A percentile compares a stretch with the other conserved stretches of the same genome.
These are phyloP conservation scores for Phaeosphaeriaceae sp. DNA, from an alignment of 2,329 filamentous ascomycete species.

Conservation along the genomic window DNA sequence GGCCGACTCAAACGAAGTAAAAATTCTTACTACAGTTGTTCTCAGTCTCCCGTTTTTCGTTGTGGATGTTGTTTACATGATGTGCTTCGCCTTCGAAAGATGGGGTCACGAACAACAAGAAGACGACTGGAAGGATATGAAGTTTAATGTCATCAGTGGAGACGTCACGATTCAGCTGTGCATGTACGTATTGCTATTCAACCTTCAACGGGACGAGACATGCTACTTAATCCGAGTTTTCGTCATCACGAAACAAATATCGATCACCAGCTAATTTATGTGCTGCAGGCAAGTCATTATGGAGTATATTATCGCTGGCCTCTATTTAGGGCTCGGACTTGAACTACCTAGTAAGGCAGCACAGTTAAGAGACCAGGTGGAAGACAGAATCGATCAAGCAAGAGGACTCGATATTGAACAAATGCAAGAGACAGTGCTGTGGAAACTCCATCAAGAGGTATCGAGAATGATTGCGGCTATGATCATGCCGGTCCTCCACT, in stretches of 20 bases:
- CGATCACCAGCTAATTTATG: slow-evolving; percentile 1
- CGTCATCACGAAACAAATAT: neutral
- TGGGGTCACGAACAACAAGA: slow-evolving; percentile 17
- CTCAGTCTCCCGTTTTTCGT: slow-evolving; percentile 45
- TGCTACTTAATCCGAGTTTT: neutral
- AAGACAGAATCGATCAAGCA: slow-evolving; percentile 32
- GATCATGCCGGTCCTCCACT: slow-evolving; percentile 40
- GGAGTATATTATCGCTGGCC: slow-evolving; percentile 43
- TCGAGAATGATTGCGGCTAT: slow-evolving; percentile 36
- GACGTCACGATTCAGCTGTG: slow-evolving; percentile 42
- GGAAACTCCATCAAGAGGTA: slow-evolving; percentile 40
- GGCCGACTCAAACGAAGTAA: slow-evolving; percentile 39
- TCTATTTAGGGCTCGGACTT: slow-evolving; percentile 41
- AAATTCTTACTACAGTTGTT: slow-evolving; percentile 45
- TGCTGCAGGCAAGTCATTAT: slow-evolving; percentile 41
- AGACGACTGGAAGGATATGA: slow-evolving; percentile 20
- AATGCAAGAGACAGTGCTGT: slow-evolving; percentile 38
- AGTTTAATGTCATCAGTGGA: slow-evolving; percentile 46
- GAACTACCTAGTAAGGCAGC: slow-evolving; percentile 41
- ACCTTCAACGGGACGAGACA: neutral
- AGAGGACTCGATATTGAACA: slow-evolving; percentile 36
- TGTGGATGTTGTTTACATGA: slow-evolving; percentile 47
- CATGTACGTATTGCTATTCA: slow-evolving; percentile 35
- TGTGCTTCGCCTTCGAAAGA: slow-evolving; percentile 45
- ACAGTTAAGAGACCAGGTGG: slow-evolving; percentile 34